phyloP scores from a whole-genome alignment of 495 filamentous ascomycete species.

The Talaromyces nanjingensis region DNA sequence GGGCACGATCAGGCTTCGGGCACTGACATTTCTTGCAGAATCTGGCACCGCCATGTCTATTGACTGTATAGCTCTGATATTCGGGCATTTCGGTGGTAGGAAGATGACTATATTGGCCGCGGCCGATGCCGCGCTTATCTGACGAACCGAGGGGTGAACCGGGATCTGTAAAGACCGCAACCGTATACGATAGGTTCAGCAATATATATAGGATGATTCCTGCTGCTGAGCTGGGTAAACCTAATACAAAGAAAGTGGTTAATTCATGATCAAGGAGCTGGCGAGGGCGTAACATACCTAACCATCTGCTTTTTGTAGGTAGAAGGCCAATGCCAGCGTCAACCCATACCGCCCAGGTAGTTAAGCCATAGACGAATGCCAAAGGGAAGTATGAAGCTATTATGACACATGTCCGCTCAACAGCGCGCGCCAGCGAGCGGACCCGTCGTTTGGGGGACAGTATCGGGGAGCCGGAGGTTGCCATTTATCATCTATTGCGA shows the following conservation, averaged over 20 bases:
- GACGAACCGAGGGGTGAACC: slow-evolving; percentile 50
- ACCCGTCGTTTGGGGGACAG: slow-evolving; percentile 44
- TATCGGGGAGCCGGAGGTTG: slow-evolving; percentile 34
- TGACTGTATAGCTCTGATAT: slow-evolving; percentile 77
- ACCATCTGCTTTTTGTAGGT: slow-evolving; percentile 50
- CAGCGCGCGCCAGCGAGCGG: slow-evolving; percentile 60
- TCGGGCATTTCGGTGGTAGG: slow-evolving; percentile 54
- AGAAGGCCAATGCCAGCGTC: slow-evolving; percentile 66
- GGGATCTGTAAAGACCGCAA: slow-evolving; percentile 86
- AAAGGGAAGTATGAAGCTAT: slow-evolving; percentile 81
- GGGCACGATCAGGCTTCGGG: slow-evolving; percentile 88
- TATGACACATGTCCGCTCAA: slow-evolving; percentile 79
- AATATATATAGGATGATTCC: slow-evolving; percentile 69
- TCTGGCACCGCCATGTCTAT: slow-evolving; percentile 72
- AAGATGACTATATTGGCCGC: slow-evolving; percentile 52
- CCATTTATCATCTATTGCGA: slow-evolving; percentile 20
- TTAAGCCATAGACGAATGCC: slow-evolving; percentile 79
- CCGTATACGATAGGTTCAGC: slow-evolving; percentile 81
- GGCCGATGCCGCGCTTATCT: slow-evolving; percentile 25
- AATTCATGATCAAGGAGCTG: background rate
- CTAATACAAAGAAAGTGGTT: slow-evolving; percentile 15
- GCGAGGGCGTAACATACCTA: slow-evolving; percentile 41
- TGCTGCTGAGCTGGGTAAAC: slow-evolving; percentile 41
- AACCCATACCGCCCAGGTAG: slow-evolving; percentile 86
- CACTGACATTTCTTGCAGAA: slow-evolving; percentile 97